Base-by-base conservation (phyloP, 2,329 filamentous ascomycete species). In the Penicillium paneum region DNA sequence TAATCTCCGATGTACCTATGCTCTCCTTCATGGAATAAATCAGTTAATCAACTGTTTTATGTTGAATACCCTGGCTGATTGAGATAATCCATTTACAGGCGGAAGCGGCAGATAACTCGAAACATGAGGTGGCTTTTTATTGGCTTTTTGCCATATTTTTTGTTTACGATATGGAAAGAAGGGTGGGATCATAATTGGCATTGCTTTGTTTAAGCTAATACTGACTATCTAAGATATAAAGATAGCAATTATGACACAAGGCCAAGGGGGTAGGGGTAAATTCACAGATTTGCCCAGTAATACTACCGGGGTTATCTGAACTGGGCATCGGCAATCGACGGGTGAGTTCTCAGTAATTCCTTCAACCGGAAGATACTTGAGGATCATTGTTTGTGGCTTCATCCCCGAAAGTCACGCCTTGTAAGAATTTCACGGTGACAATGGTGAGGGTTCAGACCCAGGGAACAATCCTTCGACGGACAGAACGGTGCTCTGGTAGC, bases 201-300 rank as follows among this genome's bases (percentile, higher is more conserved):
- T 56, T 34, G 32, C n/a, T 43, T 36, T 41, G 31, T n/a, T 32
- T 39, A 11, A 50, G 34, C 57, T 57, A 59, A 56, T 42, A 46
- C 54, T 45, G 48, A 54, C 48, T 40, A 42, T 50, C 54, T 50
- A 47, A 57, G 32, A 35, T 35, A 53, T 52, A 51, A 39, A 44
- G 58, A 56, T 55, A 45, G 55, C 57, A 60, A 57, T 46, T 31
- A 60, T 48, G 38, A 50, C 49, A 54, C 54, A 50, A 54, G 55
- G 49, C 55, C 54, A 45, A 56, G 26, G 41, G 41, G 55, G 24
- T 35, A 44, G 47, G 45, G 56, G 21, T 19, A 52, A 54, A 59
- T 55, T 47, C 47, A 41, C 48, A 56, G 58, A 55, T 49, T 47
- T 51, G 58, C 58, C 52, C 56, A 35, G 55, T 46, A 53, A 47